Percentiles rank a stretch among this genome's conserved stretches.
Conservation (phyloP, 352 stramenopile species). For the Phytopythium helicoides region DNA sequence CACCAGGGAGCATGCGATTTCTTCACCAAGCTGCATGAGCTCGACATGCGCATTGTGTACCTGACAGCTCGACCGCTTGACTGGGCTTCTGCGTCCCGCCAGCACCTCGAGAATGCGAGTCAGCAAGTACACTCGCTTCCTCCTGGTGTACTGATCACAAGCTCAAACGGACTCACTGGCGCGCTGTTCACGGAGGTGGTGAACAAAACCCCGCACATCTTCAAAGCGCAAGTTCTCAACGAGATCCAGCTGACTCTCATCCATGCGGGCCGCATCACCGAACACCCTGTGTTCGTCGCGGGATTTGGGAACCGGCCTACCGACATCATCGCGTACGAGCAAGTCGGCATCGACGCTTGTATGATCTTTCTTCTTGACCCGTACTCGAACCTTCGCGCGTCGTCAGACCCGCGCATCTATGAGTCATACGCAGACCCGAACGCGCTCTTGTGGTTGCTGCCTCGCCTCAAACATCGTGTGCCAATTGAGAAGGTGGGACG, state of each 20-base stretch:
- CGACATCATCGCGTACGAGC: slow-evolving; percentile 74
- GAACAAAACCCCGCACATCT: slow-evolving; percentile 83
- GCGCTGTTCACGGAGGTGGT: slow-evolving; percentile 82
- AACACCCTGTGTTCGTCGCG: slow-evolving; percentile 83
- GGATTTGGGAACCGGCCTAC: slow-evolving; percentile 85
- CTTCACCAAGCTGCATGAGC: slow-evolving; percentile 75
- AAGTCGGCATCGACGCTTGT: slow-evolving; percentile 66
- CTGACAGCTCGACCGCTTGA: slow-evolving; percentile 77
- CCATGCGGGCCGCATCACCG: slow-evolving; percentile 59
- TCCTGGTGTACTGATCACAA: slow-evolving; percentile 75
- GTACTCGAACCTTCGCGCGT: slow-evolving; percentile 72
- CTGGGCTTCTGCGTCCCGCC: slow-evolving; percentile 68
- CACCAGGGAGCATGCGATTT: slow-evolving; percentile 78
- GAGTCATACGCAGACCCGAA: slow-evolving; percentile 84
- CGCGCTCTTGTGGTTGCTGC: slow-evolving; percentile 72
- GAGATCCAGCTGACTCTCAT: slow-evolving; percentile 82
- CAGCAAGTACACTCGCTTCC: slow-evolving; percentile 60
- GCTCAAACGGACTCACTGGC: slow-evolving; percentile 73
- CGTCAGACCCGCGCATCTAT: slow-evolving; percentile 60
- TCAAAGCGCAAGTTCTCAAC: slow-evolving; percentile 82
- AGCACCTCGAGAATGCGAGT: slow-evolving; percentile 70
- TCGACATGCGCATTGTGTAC: slow-evolving; percentile 77
- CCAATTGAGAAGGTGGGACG: slow-evolving; percentile 70
- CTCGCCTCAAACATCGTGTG: slow-evolving; percentile 79
- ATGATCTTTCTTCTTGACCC: slow-evolving; percentile 84